These are phyloP conservation scores for Scheffersomyces cryptocercus DNA, from an alignment of 1,139 yeast species.

Conservation along the genomic window DNA sequence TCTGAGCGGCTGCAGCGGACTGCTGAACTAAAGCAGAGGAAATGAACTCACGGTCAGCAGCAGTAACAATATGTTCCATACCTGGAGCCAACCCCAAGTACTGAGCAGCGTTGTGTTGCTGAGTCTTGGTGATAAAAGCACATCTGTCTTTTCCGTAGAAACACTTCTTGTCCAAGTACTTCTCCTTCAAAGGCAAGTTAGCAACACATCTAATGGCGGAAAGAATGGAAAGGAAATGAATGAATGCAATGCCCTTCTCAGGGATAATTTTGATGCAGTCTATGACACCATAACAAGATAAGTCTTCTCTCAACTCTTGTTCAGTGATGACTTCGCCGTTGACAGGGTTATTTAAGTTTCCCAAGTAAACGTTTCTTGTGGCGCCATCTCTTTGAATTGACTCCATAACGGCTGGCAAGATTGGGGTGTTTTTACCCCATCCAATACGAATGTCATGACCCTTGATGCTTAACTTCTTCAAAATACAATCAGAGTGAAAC, in stretches of 20 bases:
- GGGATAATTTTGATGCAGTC: constrained; percentile 59
- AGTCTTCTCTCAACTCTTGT: constrained; percentile 53
- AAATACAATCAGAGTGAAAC: constrained; percentile 62
- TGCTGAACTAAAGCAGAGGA: constrained; percentile 66
- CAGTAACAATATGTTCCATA: constrained; percentile 78
- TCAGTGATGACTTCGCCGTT: constrained; percentile 55
- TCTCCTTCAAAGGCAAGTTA: constrained; percentile 53
- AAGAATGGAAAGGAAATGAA: constrained; percentile 58
- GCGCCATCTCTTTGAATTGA: constrained; percentile 87
- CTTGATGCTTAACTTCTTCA: constrained; percentile 55
- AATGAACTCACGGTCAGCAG: constrained; percentile 70
- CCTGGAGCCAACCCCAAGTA: constrained; percentile 90
- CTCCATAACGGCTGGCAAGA: constrained; percentile 66
- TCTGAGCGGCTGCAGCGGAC: constrained; percentile 70
- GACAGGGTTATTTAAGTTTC: constrained; percentile 58
- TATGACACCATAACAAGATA: constrained; percentile 53
- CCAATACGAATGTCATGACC: constrained; percentile 64
- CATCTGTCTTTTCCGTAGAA: constrained; percentile 67
- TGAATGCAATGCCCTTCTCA: constrained; percentile 62
- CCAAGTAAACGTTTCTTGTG: constrained; percentile 85
- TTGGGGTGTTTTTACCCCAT: constrained; percentile 68
- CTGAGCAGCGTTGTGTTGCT: constrained; percentile 96
- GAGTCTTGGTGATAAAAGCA: constrained; percentile 84
- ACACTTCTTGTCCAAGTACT: constrained; percentile 57
- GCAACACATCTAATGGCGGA: constrained; percentile 63